Conservation (phyloP, 2,329 filamentous ascomycete species). For the Paecilomyces fulvus region DNA sequence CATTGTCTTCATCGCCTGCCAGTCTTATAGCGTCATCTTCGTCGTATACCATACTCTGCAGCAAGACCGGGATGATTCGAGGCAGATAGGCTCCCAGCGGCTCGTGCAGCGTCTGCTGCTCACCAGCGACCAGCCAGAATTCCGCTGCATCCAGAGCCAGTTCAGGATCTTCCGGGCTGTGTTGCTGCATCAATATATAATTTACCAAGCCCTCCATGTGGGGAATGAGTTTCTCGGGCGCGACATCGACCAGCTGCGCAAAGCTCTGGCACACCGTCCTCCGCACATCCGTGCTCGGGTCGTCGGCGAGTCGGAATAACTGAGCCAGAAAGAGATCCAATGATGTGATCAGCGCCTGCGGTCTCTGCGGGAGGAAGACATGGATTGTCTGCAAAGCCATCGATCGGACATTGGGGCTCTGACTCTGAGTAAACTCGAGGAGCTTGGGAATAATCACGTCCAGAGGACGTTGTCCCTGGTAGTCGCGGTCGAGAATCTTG, state of each 20-base stretch:
- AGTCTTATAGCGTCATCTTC: slow-evolving; percentile 85
- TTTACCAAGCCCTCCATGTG: slow-evolving; percentile 83
- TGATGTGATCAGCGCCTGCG: slow-evolving; percentile 69
- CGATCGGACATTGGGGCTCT: slow-evolving; percentile 67
- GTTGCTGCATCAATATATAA: slow-evolving; percentile 86
- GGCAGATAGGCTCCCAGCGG: slow-evolving; percentile 67
- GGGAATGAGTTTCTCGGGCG: slow-evolving; percentile 81
- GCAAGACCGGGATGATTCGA: slow-evolving; percentile 80
- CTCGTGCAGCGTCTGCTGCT: slow-evolving; percentile 71
- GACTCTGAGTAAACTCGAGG: slow-evolving; percentile 73
- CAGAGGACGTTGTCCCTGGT: slow-evolving; percentile 79
- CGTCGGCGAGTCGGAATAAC: slow-evolving; percentile 72
- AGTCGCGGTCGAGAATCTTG: slow-evolving; percentile 75
- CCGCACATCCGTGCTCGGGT: slow-evolving; percentile 71
- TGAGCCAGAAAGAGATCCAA: slow-evolving; percentile 75
- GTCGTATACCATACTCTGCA: slow-evolving; percentile 93
- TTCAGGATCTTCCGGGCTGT: slow-evolving; percentile 71
- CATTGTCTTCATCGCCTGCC: slow-evolving; percentile 78
- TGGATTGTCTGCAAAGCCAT: slow-evolving; percentile 80
- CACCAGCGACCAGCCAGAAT: slow-evolving; percentile 92
- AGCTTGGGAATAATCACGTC: slow-evolving; percentile 85
- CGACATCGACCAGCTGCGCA: slow-evolving; percentile 81
- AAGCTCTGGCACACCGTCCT: slow-evolving; percentile 91
- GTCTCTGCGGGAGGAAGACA: slow-evolving; percentile 78
- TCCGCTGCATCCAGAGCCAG: slow-evolving; percentile 90